Percentiles rank a stretch among this genome's conserved stretches.
These are phyloP conservation scores for Oxytropis ochrocephala DNA, from an alignment of 306 rosid genomes.

Conservation along the genomic window DNA sequence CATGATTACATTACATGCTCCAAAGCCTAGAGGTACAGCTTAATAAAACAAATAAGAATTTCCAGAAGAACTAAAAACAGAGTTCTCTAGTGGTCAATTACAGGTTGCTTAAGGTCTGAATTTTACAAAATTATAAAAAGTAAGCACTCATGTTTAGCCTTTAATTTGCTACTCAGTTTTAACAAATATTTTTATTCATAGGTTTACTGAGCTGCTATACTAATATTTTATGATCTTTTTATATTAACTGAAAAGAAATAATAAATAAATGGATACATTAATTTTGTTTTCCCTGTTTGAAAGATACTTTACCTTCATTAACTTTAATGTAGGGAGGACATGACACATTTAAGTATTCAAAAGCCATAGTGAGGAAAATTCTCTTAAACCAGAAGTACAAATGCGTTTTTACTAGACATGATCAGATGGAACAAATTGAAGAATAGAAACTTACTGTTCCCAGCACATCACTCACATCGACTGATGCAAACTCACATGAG, in stretches of 20 bases:
- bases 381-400: constrained; percentile 20
- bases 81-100: background rate
- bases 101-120: constrained; percentile 11
- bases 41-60: background rate
- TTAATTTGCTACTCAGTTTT: background rate
- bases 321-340: background rate
- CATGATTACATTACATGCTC: background rate
- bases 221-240: background rate
- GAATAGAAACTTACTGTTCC: constrained; percentile 90
- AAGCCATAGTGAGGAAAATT: background rate
- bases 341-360: background rate
- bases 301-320: background rate
- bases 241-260: background rate
- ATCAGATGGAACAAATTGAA: constrained; percentile 16
- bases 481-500: constrained; percentile 91
- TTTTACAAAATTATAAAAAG: background rate
- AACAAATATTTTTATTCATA: background rate
- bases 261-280: background rate
- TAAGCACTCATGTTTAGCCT: background rate
- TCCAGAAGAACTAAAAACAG: background rate
- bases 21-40: background rate
- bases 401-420: background rate
- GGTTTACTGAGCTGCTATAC: background rate
- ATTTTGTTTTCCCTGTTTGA: background rate
- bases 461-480: constrained; percentile 81